Percentiles rank a stretch among this genome's conserved stretches.
Evolutionary conservation across 495 filamentous ascomycete genomes (phyloP).

Genomic region (Cairneyella variabilis): DNA sequence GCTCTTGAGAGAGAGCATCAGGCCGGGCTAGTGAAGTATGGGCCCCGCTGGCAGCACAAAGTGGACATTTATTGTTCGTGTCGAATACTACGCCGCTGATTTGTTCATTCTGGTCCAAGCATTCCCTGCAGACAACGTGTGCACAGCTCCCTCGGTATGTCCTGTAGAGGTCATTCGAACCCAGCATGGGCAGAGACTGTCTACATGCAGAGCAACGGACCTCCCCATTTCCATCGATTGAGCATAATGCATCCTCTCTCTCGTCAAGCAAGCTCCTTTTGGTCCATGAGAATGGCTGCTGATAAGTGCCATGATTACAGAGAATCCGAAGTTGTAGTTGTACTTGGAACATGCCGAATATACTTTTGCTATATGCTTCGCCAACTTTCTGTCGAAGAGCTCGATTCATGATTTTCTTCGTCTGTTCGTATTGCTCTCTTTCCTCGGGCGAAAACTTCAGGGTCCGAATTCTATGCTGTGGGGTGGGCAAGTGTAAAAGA

Average conservation of each 20-base stretch:
- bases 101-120: constrained; percentile 7
- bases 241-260: constrained; percentile 4
- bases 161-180: constrained; percentile 2
- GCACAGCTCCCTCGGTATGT: constrained; percentile 5
- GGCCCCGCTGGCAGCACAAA: background rate
- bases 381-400: constrained; percentile 2
- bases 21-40: constrained; percentile 2
- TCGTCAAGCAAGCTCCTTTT: background rate
- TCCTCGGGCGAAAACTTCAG: background rate
- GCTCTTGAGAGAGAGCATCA: background rate
- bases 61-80: background rate
- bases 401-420: constrained; percentile 1
- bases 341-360: constrained; percentile 3
- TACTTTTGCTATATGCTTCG: background rate
- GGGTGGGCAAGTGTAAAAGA: constrained; percentile 33
- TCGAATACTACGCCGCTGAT: background rate
- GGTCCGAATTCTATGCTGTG: background rate
- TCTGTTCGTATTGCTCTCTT: background rate
- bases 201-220: constrained; percentile 9
- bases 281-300: constrained; percentile 1
- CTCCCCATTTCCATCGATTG: constrained; percentile 1
- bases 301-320: constrained; percentile 1
- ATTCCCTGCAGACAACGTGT: constrained; percentile 10
- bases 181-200: constrained; percentile 5
- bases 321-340: constrained; percentile 1